A percentile compares a stretch with the other conserved stretches of the same genome.
Conservation (phyloP, 2,329 filamentous ascomycete genomes). For the Colletotrichum somersetense region DNA sequence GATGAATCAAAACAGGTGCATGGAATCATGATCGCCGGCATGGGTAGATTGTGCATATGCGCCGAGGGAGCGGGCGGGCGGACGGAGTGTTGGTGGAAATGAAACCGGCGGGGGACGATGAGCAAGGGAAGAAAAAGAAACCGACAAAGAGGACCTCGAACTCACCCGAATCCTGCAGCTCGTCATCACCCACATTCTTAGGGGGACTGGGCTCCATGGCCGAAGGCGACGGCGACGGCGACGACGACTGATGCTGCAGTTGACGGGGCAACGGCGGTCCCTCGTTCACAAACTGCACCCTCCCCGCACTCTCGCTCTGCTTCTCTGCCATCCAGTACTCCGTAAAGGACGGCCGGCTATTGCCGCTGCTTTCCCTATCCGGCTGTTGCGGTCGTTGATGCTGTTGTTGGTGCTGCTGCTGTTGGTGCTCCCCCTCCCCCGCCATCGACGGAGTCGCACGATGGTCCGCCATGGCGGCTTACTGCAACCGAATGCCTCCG, state of each 20-base stretch:
- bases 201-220: conserved; percentile 1
- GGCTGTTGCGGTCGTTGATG: conserved; percentile 11
- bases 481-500: background rate
- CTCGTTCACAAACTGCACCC: conserved; percentile 53
- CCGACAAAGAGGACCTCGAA: conserved; percentile 16
- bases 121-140: background rate
- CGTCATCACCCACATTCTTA: background rate
- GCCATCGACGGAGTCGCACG: conserved; percentile 18
- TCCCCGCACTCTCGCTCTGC: conserved; percentile 50
- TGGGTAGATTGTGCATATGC: conserved; percentile 4
- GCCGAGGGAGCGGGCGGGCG: background rate
- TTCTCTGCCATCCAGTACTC: conserved; percentile 61
- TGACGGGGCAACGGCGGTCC: conserved; percentile 43
- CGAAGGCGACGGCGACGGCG: conserved; percentile 44
- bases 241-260: background rate
- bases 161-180: conserved; percentile 34
- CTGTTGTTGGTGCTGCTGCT: background rate
- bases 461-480: conserved; percentile 30
- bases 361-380: conserved; percentile 28
- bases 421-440: conserved; percentile 21
- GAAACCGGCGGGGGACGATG: background rate
- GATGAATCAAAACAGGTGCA: background rate
- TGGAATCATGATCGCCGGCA: conserved; percentile 11
- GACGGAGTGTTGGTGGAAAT: background rate
- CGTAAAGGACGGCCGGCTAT: conserved; percentile 59